Evolutionary conservation across 768 basidiomycete genomes (phyloP), one percentile per base, ranked within the genome.

Genomic region (Naganishia vishniacii): DNA sequence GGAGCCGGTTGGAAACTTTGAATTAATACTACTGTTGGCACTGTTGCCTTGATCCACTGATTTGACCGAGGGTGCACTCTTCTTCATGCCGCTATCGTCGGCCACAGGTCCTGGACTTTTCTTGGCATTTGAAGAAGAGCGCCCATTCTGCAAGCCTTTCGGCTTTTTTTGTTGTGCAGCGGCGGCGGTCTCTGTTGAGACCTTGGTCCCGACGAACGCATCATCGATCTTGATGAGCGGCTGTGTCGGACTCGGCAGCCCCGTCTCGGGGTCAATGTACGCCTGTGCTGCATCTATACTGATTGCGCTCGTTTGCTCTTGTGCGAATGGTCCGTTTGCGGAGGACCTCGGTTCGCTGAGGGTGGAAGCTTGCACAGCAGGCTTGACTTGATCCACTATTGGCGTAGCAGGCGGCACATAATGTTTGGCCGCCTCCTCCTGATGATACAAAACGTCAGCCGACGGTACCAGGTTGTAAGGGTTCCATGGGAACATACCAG

Each of bases 241-340:
- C 34, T 56, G 53, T 40, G 53, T 56, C 16, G 53, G 53, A 26
- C 53, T 56, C 23, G 53, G 53, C 9, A 56, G 53, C 25, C 53
- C 53, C 13, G 53, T 56, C 23, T 26, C 13, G 13, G 53, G 53
- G 26, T 56, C 53, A 25, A 56, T 56, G 37, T 56, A 56, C 1
- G 37, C 12, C 2, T 4, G 53, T 41, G 34, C 15, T 40, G 34
- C 32, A 23, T 26, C 37, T 18, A 25, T 3, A 9, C n/a, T 40
- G 6, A 15, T 40, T 4, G 32, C 40, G 37, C 32, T 40, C 37
- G 53, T 40, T 41, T 40, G 53, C n/a, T n/a, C n/a, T 32, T 7
- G 20, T n/a, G 12, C 5, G 13, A 2, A 5, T 8, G 13, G 18
- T 34, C n/a, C 16, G 23, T 23, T 51, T 6, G 49, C 18, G 18